Conservation (phyloP, 768 basidiomycete genomes). For the Floccularia luteovirens region DNA sequence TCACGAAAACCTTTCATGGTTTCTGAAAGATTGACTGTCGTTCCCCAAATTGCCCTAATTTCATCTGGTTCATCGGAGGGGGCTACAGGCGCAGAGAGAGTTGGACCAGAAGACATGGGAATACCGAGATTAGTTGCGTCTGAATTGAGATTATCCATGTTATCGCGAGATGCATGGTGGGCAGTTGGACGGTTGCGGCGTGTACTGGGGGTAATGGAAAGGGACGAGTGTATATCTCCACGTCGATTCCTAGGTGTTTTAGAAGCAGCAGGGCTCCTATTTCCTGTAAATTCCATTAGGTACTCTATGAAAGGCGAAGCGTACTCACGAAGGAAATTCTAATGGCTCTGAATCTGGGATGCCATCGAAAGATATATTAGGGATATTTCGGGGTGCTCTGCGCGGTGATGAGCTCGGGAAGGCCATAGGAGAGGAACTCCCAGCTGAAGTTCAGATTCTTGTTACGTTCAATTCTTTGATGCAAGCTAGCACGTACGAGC, state of each 20-base stretch:
- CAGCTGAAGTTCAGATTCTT: constrained; percentile 24
- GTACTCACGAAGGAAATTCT: constrained; percentile 59
- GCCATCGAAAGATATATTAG: constrained; percentile 22
- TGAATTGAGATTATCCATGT: constrained; percentile 49
- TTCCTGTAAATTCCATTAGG: not conserved
- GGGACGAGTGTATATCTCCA: constrained; percentile 87
- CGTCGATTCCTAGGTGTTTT: constrained; percentile 69
- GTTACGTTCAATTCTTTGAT: constrained; percentile 3
- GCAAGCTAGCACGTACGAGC: constrained; percentile 27
- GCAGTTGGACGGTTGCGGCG: constrained; percentile 24
- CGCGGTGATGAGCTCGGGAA: constrained; percentile 59
- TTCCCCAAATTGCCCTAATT: constrained; percentile 95
- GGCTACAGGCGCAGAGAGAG: constrained; percentile 51
- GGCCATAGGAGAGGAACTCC: constrained; percentile 56
- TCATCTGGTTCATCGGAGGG: constrained; percentile 74
- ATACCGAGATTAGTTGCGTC: constrained; percentile 53
- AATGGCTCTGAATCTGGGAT: constrained; percentile 58
- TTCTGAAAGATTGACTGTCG: constrained; percentile 86
- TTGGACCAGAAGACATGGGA: constrained; percentile 46
- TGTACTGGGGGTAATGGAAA: constrained; percentile 45
- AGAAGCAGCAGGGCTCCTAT: constrained; percentile 42
- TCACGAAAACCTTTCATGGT: constrained; percentile 88
- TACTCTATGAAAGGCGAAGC: not conserved
- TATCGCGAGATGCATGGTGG: no score
- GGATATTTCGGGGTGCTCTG: constrained; percentile 22